A percentile compares a stretch with the other conserved stretches of the same genome.
Conservation (phyloP, 805 yeast species). For the Metschnikowia gruessii region DNA sequence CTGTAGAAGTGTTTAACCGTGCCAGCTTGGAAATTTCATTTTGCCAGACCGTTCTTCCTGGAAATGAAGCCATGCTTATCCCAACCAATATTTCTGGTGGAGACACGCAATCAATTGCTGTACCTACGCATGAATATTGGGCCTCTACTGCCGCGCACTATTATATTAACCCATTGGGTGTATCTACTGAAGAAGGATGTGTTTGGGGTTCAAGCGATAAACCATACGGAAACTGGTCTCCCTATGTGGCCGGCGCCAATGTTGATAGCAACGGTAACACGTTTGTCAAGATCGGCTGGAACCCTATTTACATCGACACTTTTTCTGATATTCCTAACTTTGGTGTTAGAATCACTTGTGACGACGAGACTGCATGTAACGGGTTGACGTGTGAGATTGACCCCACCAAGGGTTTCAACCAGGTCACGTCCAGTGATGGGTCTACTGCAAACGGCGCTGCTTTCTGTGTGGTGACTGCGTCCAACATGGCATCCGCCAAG, state of each 20-base stretch:
- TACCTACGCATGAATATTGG: conserved; percentile 83
- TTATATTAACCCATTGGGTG: conserved; percentile 83
- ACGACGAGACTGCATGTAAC: conserved; percentile 54
- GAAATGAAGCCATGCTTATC: conserved; percentile 90
- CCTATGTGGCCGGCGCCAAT: conserved; percentile 91
- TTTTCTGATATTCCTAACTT: conserved; percentile 60
- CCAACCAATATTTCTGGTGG: conserved; percentile 68
- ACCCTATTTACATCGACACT: conserved; percentile 74
- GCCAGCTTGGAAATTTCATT: conserved; percentile 66
- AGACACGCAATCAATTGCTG: conserved; percentile 59
- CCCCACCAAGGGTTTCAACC: conserved; percentile 64
- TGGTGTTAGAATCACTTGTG: conserved; percentile 75
- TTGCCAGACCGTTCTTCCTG: conserved; percentile 92
- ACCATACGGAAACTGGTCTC: conserved; percentile 88
- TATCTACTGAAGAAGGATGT: conserved; percentile 71
- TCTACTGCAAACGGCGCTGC: conserved; percentile 56
- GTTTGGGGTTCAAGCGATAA: conserved; percentile 73
- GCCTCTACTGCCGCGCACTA: conserved; percentile 85
- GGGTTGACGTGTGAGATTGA: conserved; percentile 84
- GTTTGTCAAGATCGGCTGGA: conserved; percentile 85
- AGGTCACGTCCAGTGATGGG: conserved; percentile 41
- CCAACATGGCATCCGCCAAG: conserved; percentile 57
- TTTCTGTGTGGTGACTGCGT: conserved; percentile 84
- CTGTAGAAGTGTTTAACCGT: conserved; percentile 60
- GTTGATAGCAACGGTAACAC: conserved; percentile 68